These are phyloP conservation scores for Cyclotella baltica DNA, from an alignment of 108 stramenopile species.

Conservation along the genomic window DNA sequence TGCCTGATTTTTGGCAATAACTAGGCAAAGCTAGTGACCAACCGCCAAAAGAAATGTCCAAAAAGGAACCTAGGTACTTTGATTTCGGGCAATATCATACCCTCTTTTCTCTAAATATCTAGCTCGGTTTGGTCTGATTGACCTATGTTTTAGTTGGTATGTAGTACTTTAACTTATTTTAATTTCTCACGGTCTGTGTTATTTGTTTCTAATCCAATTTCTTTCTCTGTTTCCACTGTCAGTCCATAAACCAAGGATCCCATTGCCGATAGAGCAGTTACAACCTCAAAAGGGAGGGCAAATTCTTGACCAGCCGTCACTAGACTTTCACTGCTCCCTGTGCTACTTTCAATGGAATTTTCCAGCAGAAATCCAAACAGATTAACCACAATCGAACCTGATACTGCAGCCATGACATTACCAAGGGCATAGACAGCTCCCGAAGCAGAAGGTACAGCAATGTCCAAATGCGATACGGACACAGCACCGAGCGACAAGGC, in stretches of 20 bases:
- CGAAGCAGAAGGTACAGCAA: constrained; percentile 36
- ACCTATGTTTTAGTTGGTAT: no score
- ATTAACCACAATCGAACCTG: constrained; percentile 39
- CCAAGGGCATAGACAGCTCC: constrained; percentile 53
- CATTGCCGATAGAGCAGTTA: constrained; percentile 35
- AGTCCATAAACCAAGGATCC: constrained; percentile 41
- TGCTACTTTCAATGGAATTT: not conserved
- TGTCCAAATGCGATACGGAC: constrained; percentile 47
- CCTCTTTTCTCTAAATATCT: no score
- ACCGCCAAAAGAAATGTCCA: no score
- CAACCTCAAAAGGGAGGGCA: constrained; percentile 35
- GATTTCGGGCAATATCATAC: no score
- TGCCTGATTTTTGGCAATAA: no score
- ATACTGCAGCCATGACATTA: constrained; percentile 43
- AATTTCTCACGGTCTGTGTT: no score
- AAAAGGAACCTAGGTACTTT: no score
- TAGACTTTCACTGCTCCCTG: not conserved
- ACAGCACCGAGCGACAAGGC: constrained; percentile 51
- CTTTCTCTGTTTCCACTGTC: constrained; percentile 31
- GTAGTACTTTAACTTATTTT: no score
- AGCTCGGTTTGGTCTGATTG: no score
- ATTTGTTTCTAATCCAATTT: constrained; percentile 4
- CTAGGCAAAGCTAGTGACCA: no score
- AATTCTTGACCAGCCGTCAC: constrained; percentile 24
- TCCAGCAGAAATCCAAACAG: constrained; percentile 41